Base-by-base conservation (phyloP, 805 yeast genomes). In the Pichia californica region DNA sequence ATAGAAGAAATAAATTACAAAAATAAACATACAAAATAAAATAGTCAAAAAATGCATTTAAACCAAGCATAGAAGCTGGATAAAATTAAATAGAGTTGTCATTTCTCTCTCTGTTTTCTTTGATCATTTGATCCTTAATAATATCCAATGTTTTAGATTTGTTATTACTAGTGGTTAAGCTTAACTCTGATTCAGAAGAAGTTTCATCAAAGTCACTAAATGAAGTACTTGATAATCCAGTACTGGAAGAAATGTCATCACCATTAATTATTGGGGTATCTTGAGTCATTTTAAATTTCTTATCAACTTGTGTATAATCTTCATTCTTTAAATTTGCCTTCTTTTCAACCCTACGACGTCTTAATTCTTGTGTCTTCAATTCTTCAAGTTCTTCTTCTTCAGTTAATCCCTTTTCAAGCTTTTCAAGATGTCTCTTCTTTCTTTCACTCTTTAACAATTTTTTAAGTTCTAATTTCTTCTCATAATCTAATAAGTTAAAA, bases 401-500 rank as follows among this genome's bases (percentile, higher is more conserved):
- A 41, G 57, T 61, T 18, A 56, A 20, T 3, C 44, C 48, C 15
- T 52, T 52, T n/a, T 47, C 52, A 21, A 52, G 26, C 21, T 33
- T 45, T 31, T 46, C 50, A 33, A 41, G 41, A 37, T 51, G 49
- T 39, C 52, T 52, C 51, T 49, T 56, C 47, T 45, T 53, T 44
- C 59, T 55, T 43, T 56, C 59, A 41, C 41, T 36, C 41, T 50
- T 55, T 43, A 52, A 47, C 25, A 59, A 56, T 27, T 58, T 58
- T 41, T 63, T 63, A 9, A 56, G 49, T 40, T 64, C 64, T 47
- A 63, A 52, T 37, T 61, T 59, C 46, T 71, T 67, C 47, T 69
- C 71, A 49, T 71, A 60, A 44, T 74, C 74, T 41, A 73, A 61
- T 46, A 76, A 61, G 51, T 82, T 82, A 58, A 89, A 85, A 63